Evolutionary conservation across 768 basidiomycete species (phyloP), one percentile per base, ranked within the genome.

Genomic region (Tricholoma saponaceum): DNA sequence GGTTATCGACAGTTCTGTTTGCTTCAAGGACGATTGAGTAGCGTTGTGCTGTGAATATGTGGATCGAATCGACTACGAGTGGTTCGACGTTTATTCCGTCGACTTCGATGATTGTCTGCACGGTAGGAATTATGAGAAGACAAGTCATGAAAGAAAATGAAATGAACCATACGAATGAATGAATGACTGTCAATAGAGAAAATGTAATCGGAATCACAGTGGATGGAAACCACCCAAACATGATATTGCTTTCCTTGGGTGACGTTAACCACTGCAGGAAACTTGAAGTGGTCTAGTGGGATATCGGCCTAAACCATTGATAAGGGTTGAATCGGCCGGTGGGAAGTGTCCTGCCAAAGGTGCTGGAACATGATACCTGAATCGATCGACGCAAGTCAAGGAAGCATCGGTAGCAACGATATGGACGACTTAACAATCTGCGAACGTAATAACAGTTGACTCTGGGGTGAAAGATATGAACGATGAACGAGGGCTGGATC

Each of bases 91-190:
- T 76, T 41, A 65, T 69, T 0, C 78, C 75, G 35, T 85, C 83
- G 2, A 65, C 76, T 60, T 84, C 83, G 41, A 85, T 83, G 55
- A 84, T 70, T 5, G 79, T 83, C 8, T 13, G 60, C 62, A 25
- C 46, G 39, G 33, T 46, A 22, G 43, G 4, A 44, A 63, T 54
- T 22, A 61, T 39, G n/a, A 58, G 61, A 58, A 61, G 59, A 12
- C 55, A 49, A 7, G 23, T 28, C 16, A 6, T 9, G 7, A 20
- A 23, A 10, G 22, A 12, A 52, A 37, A 59, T 62, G 32, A 58
- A 59, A 9, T 14, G 25, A 25, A 4, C 25, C 23, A 5, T 25
- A 46, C 44, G n/a, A n/a, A n/a, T n/a, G 23, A 59, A 5, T 1
- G 32, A 64, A 56, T 82, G 81, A n/a, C 72, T 67, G 59, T 81